Evolutionary conservation across 352 stramenopile species (phyloP), one percentile per base, ranked within the genome.

Genomic region (Phytophthora uliginosa): DNA sequence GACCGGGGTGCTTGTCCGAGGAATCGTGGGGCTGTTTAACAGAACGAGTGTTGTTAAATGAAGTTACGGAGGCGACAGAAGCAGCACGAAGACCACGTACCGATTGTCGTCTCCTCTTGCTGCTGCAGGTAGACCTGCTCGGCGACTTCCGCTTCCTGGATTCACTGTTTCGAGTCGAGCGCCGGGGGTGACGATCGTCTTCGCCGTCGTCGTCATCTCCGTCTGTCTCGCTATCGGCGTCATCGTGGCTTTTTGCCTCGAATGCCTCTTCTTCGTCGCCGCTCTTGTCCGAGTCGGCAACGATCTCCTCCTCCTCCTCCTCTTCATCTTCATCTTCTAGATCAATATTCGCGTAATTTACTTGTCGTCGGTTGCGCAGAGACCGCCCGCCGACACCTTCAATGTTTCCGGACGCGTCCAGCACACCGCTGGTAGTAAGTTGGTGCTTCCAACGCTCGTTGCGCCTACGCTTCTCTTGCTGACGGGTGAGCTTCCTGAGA

Each of bases 401-500:
- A 15, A 66, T 68, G 10, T 69, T 66, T 1, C 28, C 22, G 15
- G 75, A 75, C 26, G 62, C 47, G 31, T 78, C 66, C 31, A 84
- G 52, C 18, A 86, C 57, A 0, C 70, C 76, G 7, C 56, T 63
- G n/a, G 58, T 55, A 18, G 76, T 69, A n/a, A 93, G 70, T 40
- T 90, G 58, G 15, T 74, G 66, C 40, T 88, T 71, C 15, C 83
- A 80, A 53, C 77, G 74, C 12, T 77, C 73, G 17, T 78, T 81
- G 31, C 78, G 80, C 50, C 69, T 73, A 24, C 79, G 64, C 63
- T 82, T 86, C 69, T 88, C 89, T 26, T 72, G 70, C 20, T 86
- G 83, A 2, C 79, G 74, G 4, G 77, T 77, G 13, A 93, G 73
- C 22, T 84, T 85, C 59, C 89, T 91, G 17, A 88, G 59, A 36